Evolutionary conservation across 2,329 filamentous ascomycete genomes (phyloP).

Genomic region (Penicillium italicum): DNA sequence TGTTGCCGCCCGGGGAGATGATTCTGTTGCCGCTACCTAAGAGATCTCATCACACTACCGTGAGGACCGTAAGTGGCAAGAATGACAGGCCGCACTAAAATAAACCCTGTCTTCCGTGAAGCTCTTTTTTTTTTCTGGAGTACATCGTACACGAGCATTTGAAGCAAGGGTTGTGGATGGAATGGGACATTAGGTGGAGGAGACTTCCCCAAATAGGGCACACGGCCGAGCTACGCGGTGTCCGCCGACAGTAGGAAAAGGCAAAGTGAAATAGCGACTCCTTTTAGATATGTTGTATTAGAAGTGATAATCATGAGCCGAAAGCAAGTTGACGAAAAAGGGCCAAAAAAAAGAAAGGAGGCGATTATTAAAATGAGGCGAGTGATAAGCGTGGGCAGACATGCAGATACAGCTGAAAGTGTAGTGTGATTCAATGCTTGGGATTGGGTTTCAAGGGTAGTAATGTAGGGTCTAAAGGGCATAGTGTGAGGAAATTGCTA

Average conservation of each 20-base stretch:
- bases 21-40: background rate
- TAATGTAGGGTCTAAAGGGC: background rate
- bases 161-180: background rate
- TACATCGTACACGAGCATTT: background rate
- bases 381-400: conserved; percentile 3
- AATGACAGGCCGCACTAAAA: background rate
- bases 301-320: background rate
- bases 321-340: background rate
- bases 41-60: conserved; percentile 3
- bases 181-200: conserved; percentile 16
- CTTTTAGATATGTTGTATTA: background rate
- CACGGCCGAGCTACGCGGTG: conserved; percentile 11
- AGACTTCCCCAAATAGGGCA: conserved; percentile 15
- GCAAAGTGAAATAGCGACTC: background rate
- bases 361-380: conserved; percentile 4
- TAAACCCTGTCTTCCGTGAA: background rate
- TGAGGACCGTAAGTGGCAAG: background rate
- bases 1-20: conserved; percentile 7
- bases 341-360: background rate
- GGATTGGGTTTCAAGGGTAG: background rate
- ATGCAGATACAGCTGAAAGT: conserved; percentile 1
- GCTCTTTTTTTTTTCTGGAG: background rate
- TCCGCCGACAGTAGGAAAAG: background rate
- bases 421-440: background rate
- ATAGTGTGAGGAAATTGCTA: background rate